Evolutionary conservation across 73 alveolate genomes (phyloP).

Genomic region (Paramecium sexaurelia): DNA sequence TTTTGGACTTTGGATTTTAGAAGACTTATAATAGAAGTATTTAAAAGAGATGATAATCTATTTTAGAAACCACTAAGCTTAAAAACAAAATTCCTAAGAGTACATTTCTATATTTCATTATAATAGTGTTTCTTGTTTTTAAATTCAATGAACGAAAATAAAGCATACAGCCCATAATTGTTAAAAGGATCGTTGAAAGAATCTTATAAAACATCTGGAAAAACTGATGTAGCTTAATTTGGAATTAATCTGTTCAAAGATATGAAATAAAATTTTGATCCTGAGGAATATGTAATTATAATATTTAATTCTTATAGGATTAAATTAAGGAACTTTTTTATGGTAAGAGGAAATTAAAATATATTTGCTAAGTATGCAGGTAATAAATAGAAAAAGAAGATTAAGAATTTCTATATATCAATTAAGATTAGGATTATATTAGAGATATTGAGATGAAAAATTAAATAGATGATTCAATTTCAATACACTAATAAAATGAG

Average conservation of each 20-base stretch:
- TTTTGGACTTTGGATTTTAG: constrained; percentile 10
- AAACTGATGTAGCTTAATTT: constrained; percentile 49
- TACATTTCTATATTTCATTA: neutral
- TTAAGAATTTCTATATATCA: constrained; percentile 21
- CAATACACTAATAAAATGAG: neutral
- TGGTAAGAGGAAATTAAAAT: neutral
- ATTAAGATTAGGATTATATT: neutral
- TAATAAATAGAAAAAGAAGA: neutral
- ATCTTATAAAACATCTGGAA: constrained; percentile 21
- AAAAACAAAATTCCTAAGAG: neutral
- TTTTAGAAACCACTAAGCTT: neutral
- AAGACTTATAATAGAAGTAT: neutral
- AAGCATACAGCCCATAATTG: neutral
- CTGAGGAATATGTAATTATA: neutral
- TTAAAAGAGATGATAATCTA: neutral
- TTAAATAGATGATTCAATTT: neutral
- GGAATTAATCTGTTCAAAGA: constrained; percentile 37
- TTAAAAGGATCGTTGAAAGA: constrained; percentile 34
- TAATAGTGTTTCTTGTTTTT: neutral
- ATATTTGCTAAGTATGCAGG: neutral
- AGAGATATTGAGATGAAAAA: neutral
- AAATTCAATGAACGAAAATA: neutral
- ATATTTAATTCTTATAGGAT: neutral
- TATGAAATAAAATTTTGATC: neutral
- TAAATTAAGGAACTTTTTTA: neutral